These are phyloP conservation scores for Aspergillus latus DNA, from an alignment of 2,329 filamentous ascomycete species.

Conservation along the genomic window DNA sequence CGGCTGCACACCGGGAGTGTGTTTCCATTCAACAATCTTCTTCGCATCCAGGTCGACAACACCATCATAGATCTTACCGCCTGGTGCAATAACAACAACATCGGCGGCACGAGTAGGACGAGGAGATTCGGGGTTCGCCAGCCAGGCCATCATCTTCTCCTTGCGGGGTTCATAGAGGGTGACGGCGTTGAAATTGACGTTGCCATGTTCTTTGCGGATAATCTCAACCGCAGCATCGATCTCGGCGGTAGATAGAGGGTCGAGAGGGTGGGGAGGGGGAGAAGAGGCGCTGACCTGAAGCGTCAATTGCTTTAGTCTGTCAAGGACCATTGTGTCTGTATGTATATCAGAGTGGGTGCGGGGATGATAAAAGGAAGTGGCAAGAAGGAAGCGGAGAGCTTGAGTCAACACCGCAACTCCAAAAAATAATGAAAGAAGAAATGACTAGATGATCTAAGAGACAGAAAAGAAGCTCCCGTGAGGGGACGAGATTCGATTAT, in stretches of 20 bases:
- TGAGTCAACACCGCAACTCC: background rate
- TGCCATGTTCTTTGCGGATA: constrained; percentile 67
- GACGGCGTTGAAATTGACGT: constrained; percentile 82
- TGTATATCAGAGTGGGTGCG: background rate
- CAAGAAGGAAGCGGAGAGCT: too few relatives aligned
- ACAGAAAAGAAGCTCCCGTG: background rate
- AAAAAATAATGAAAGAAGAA: background rate
- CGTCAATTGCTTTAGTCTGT: constrained; percentile 64
- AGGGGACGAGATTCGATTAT: constrained; percentile 6
- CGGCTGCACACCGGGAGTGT: constrained; percentile 75
- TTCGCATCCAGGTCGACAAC: constrained; percentile 69
- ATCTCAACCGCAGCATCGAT: constrained; percentile 70
- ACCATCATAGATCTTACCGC: constrained; percentile 79
- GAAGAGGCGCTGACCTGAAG: constrained; percentile 59
- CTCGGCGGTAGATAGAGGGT: constrained; percentile 71
- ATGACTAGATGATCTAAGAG: background rate
- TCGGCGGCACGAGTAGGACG: constrained; percentile 74
- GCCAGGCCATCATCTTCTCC: constrained; percentile 76
- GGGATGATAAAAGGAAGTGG: background rate
- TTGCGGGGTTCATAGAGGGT: constrained; percentile 84
- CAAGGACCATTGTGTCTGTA: constrained; percentile 54
- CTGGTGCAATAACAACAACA: constrained; percentile 75
- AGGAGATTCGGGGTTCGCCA: constrained; percentile 62
- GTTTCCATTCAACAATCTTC: constrained; percentile 72
- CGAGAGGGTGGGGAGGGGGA: constrained; percentile 67